Evolutionary conservation across 352 stramenopile genomes (phyloP), one percentile per base, ranked within the genome.

Genomic region (Phytophthora colocasiae): DNA sequence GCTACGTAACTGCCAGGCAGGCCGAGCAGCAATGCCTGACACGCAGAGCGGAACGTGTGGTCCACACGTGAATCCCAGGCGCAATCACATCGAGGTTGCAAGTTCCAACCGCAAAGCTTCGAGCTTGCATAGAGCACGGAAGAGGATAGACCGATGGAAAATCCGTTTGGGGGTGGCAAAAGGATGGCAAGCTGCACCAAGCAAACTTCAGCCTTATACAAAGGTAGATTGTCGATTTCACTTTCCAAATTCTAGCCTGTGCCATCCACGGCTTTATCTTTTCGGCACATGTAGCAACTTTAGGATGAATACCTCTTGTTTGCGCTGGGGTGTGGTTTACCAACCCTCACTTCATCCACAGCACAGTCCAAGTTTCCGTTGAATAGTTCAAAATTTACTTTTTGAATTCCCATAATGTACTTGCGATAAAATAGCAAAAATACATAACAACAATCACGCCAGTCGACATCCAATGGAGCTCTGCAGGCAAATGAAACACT

Each of bases 361-460:
- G 22, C 22, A 22, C 1, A n/a, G 29, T 41, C 17, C 24, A 38
- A 59, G 38, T 34, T 50, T 14, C 31, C 31, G 24, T 43, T 43
- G 34, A 49, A 45, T 34, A 51, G 27, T 51, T 58, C 39, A 45
- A 60, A 65, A 46, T 52, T 51, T 45, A 47, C 29, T 48, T 60
- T 57, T 60, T 57, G 50, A 60, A 61, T 66, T 67, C 38, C 43
- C 57, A 63, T 57, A 63, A 63, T 69, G 31, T 70, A 66, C 57
- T 58, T 55, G 47, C 34, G 53, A 64, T 73, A 73, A 61, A 73
- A 69, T 71, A 75, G 48, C 58, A 54, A 74, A 69, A 66, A 71
- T 66, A 66, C 48, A 71, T 29, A 19, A 58, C 59, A 69, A 65
- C 66, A 73, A 48, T 62, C 60, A 73, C 48, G 26, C 44, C 31